Base-by-base conservation (phyloP, 2,329 filamentous ascomycete genomes). In the Calonectria fujianensis region DNA sequence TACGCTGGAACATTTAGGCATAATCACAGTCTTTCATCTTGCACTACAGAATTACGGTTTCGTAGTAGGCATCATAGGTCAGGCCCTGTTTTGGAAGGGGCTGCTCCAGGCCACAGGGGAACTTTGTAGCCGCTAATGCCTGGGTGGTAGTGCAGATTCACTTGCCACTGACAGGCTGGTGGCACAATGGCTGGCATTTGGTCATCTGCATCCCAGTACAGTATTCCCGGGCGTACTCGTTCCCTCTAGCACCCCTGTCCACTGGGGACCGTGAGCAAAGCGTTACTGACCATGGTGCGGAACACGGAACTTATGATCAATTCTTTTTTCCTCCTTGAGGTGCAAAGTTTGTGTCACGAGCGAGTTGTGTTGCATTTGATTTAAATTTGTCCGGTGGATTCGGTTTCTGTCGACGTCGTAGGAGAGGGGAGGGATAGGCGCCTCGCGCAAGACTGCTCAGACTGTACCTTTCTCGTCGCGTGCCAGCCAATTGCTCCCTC, bases 141-240 rank as follows among this genome's bases (percentile, higher is more conserved):
- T 24, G 14, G 24, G 61, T 20, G 27, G 39, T 66, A n/a, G 70
- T 41, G 52, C 32, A 41, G 50, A 41, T 35, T 63, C 27, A 63
- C 64, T 72, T 29, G 64, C 32, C 51, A 52, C 45, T 69, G 52
- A 61, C 57, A 63, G 68, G 50, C 45, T 64, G 68, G 41, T 45
- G 31, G 41, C 24, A 70, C 32, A 52, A 24, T 48, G 57, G 29
- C 32, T 70, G 9, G 57, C 41, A 51, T 52, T 45, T 57, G 27
- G 48, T 37, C n/a, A 24, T 61, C 63, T 51, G n/a, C 63, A 72
- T 68, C n/a, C 61, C 61, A 57, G 27, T 52, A 71, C 61, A 57
- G 27, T 52, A 71, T 71, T 65, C 50, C 48, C 59, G 61, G 48
- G 35, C 27, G 37, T 11, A 39, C 51, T 29, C 64, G 24, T 27